Conservation (phyloP, 202 grass and related monocot genomes). For the Schoenoplectus tabernaemontani region DNA sequence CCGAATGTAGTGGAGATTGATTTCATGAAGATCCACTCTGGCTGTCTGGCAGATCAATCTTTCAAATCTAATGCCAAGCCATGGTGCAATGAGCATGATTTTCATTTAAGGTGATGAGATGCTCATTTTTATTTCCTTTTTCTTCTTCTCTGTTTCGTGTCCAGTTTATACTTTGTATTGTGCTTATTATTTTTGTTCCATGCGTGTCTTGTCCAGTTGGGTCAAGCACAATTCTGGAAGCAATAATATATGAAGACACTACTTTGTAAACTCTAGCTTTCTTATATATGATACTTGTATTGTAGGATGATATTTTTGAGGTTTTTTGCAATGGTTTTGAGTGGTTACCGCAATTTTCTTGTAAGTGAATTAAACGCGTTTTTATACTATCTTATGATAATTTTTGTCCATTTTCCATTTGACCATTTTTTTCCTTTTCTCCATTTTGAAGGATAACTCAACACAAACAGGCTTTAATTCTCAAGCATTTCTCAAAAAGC, state of each 20-base stretch:
- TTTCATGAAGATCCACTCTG: slow-evolving; percentile 91
- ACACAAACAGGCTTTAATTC: slow-evolving; percentile 80
- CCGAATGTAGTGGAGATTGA: slow-evolving; percentile 96
- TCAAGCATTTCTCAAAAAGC: slow-evolving; percentile 99
- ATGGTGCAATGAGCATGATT: slow-evolving; percentile 89
- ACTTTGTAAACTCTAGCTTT: slow-evolving; percentile 22
- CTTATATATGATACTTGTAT: slow-evolving; percentile 28
- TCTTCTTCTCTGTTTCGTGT: not conserved
- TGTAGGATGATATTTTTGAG: slow-evolving; percentile 98
- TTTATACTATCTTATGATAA: slow-evolving; percentile 22
- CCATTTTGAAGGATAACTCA: slow-evolving; percentile 57
- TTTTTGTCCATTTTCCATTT: slow-evolving; percentile 23
- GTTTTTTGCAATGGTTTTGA: slow-evolving; percentile 90
- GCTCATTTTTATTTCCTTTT: not conserved
- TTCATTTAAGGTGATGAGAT: slow-evolving; percentile 78
- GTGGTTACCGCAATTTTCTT: slow-evolving; percentile 98
- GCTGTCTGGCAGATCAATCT: slow-evolving; percentile 62
- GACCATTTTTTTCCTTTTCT: not conserved
- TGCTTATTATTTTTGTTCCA: not conserved
- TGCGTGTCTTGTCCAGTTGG: not conserved
- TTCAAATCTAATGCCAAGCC: slow-evolving; percentile 52
- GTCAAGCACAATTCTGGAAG: not conserved
- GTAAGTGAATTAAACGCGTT: slow-evolving; percentile 47
- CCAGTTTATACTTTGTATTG: slow-evolving; percentile 11
- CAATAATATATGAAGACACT: not conserved